Conservation (phyloP, 345 rosid genomes). For the Arabidopsis suecica region DNA sequence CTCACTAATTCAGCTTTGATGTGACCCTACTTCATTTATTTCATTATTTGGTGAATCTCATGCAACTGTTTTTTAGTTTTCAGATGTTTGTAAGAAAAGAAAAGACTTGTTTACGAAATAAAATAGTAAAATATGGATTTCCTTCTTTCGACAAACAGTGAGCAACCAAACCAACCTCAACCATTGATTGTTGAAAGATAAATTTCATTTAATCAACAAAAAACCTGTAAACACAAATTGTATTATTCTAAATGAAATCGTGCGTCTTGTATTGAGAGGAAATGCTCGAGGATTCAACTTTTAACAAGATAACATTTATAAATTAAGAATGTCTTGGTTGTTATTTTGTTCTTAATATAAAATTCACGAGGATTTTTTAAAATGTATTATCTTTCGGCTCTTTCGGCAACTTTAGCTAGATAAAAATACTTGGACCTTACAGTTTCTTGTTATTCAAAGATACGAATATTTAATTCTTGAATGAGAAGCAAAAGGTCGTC, state of each 20-base stretch:
- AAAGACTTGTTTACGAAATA: background rate
- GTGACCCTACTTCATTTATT: constrained; percentile 16
- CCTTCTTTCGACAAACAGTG: background rate
- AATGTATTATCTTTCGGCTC: constrained; percentile 31
- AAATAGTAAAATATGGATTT: background rate
- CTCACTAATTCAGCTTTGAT: constrained; percentile 31
- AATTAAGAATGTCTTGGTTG: background rate
- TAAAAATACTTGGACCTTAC: constrained; percentile 7
- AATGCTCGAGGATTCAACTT: constrained; percentile 26
- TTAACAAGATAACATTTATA: background rate
- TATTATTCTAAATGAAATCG: constrained; percentile 8
- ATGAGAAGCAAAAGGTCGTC: constrained; percentile 8
- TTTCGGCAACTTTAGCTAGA: constrained; percentile 38
- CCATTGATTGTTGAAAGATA: background rate
- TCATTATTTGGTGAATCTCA: constrained; percentile 24
- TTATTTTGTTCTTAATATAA: background rate
- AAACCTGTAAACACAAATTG: background rate
- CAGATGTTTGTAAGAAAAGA: background rate
- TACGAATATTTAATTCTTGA: constrained; percentile 21
- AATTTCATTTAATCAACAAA: background rate
- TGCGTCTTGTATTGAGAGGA: constrained; percentile 5
- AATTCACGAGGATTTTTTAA: background rate
- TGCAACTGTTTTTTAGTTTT: constrained; percentile 23
- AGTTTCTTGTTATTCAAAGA: constrained; percentile 14
- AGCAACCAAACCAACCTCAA: background rate